Conservation (phyloP, 768 basidiomycete species). For the Tephrocybe sp. region DNA sequence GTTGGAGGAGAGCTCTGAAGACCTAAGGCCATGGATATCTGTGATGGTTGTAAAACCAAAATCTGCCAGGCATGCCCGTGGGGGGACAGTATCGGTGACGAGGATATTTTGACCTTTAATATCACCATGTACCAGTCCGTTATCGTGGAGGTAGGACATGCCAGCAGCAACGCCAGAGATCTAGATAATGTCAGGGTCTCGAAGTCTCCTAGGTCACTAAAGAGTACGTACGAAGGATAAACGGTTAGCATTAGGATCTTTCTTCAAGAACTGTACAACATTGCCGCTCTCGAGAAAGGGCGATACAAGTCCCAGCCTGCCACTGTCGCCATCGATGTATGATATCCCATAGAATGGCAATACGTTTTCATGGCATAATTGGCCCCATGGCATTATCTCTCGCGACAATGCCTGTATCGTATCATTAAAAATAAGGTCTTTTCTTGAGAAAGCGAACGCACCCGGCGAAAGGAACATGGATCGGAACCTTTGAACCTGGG, state of each 20-base stretch:
- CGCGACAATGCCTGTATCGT: constrained; percentile 1
- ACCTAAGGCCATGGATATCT: background rate
- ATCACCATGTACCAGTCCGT: constrained; percentile 4
- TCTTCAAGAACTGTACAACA: background rate
- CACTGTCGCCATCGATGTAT: background rate
- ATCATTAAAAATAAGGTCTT: background rate
- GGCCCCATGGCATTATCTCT: constrained; percentile 3
- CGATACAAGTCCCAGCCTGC: background rate
- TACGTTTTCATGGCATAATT: background rate
- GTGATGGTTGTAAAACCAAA: background rate
- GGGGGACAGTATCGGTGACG: background rate
- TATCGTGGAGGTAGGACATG: constrained; percentile 1
- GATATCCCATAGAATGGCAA: constrained; percentile 2
- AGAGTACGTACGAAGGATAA: background rate
- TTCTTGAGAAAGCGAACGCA: background rate
- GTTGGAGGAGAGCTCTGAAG: background rate
- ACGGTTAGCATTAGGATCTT: background rate
- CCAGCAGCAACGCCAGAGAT: constrained; percentile 2
- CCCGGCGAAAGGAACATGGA: background rate
- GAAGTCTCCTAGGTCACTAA: background rate
- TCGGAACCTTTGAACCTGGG: background rate
- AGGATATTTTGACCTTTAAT: constrained; percentile 6
- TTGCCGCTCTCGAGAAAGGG: constrained; percentile 6
- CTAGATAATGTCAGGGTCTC: background rate
- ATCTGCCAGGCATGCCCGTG: constrained; percentile 2